Conservation (phyloP, 805 yeast species). For the Yarrowia bubula region DNA sequence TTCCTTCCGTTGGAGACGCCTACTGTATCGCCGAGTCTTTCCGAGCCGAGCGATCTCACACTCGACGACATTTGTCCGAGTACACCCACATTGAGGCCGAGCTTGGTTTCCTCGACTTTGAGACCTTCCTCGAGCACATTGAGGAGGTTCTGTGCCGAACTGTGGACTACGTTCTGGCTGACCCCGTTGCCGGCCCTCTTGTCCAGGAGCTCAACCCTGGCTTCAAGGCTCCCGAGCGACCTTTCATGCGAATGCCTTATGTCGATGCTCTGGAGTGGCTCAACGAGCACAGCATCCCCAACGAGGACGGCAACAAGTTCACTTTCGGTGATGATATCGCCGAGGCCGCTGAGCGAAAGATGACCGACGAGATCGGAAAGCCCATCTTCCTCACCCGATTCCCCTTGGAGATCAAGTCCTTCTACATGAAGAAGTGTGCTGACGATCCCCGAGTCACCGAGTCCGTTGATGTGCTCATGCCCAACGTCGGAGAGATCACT, state of each 20-base stretch:
- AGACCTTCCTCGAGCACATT: conserved; percentile 79
- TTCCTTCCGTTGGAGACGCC: conserved; percentile 95
- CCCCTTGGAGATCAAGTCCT: conserved; percentile 96
- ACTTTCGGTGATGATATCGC: conserved; percentile 98
- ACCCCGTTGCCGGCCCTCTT: conserved; percentile 89
- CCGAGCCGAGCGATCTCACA: conserved; percentile 98
- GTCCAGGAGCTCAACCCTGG: conserved; percentile 89
- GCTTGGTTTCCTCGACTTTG: conserved; percentile 81
- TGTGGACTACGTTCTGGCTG: conserved; percentile 75
- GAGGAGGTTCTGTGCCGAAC: conserved; percentile 72
- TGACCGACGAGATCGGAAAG: conserved; percentile 91
- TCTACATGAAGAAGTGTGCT: conserved; percentile 90
- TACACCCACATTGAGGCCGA: conserved; percentile 97
- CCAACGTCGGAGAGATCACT: conserved; percentile 97
- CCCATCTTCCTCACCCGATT: conserved; percentile 91
- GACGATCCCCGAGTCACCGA: conserved; percentile 96
- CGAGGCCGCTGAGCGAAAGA: conserved; percentile 98
- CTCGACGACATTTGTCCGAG: conserved; percentile 96
- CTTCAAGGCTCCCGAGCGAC: conserved; percentile 75
- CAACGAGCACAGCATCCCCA: conserved; percentile 88
- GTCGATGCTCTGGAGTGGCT: conserved; percentile 92
- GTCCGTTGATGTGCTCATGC: conserved; percentile 97
- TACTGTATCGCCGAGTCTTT: conserved; percentile 97
- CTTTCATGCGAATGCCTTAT: conserved; percentile 90
- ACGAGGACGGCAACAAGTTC: conserved; percentile 92